A percentile compares a stretch with the other conserved stretches of the same genome.
These are phyloP conservation scores for Termitomyces sp. DNA, from an alignment of 768 basidiomycete species.

Conservation along the genomic window DNA sequence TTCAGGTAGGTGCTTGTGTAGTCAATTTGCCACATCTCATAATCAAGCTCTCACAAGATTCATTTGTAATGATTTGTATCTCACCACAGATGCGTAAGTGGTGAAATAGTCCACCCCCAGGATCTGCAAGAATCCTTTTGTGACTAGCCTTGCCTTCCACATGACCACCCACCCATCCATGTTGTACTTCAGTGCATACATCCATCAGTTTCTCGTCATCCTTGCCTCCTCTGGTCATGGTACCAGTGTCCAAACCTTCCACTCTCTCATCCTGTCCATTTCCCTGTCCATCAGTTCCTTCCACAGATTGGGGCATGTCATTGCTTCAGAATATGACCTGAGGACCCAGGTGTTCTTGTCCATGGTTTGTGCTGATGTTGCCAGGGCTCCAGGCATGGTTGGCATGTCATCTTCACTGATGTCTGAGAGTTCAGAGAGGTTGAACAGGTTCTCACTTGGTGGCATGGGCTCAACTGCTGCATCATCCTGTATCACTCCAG, in stretches of 20 bases:
- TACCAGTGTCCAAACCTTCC: conserved; percentile 6
- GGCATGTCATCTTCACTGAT: too few species aligned
- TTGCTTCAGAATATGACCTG: background rate
- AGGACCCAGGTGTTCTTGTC: background rate
- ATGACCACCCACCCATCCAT: background rate
- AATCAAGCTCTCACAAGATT: background rate
- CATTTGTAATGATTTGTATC: background rate
- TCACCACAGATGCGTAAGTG: conserved; percentile 8
- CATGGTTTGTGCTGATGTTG: too few species aligned
- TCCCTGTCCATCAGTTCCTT: background rate
- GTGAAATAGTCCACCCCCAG: conserved; percentile 26
- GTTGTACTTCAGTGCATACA: background rate
- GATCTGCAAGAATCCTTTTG: background rate
- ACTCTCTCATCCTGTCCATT: background rate
- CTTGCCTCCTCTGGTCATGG: background rate
- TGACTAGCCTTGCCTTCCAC: background rate
- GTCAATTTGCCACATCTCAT: background rate
- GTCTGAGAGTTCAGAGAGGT: too few species aligned
- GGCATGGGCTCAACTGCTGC: too few species aligned
- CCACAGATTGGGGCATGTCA: background rate
- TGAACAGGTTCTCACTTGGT: too few species aligned
- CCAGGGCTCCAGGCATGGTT: too few species aligned
- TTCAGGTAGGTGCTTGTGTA: background rate
- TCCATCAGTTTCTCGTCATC: background rate
- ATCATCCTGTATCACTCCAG: too few species aligned